Percentiles rank a stretch among this genome's conserved stretches.
These are phyloP conservation scores for Sugiyamaella mastotermitis DNA, from an alignment of 805 yeast species.

Conservation along the genomic window DNA sequence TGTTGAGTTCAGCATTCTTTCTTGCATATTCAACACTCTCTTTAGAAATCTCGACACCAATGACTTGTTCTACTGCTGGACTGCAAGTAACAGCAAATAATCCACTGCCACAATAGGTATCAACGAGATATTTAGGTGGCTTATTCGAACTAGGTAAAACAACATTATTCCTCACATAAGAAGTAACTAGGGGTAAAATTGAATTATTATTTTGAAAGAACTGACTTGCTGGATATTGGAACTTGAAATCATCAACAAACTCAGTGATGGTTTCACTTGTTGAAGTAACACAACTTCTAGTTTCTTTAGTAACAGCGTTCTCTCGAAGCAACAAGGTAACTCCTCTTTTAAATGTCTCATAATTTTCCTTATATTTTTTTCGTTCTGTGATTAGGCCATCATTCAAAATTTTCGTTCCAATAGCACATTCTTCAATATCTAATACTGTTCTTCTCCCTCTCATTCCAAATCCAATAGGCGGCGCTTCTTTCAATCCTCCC, in stretches of 20 bases:
- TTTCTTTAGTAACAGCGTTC: constrained; percentile 41
- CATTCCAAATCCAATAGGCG: constrained; percentile 84
- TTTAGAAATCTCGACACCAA: constrained; percentile 92
- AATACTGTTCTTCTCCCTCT: constrained; percentile 65
- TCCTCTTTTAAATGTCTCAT: constrained; percentile 57
- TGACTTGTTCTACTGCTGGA: constrained; percentile 69
- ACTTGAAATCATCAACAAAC: constrained; percentile 55
- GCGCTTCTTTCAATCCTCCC: constrained; percentile 34
- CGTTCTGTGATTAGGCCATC: constrained; percentile 70
- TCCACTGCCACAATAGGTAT: constrained; percentile 96
- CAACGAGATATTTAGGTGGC: constrained; percentile 66
- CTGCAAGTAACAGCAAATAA: constrained; percentile 85
- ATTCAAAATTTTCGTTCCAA: constrained; percentile 79
- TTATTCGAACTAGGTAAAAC: constrained; percentile 35
- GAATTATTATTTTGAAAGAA: constrained; percentile 95
- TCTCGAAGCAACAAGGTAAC: constrained; percentile 86
- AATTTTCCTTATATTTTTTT: constrained; percentile 42
- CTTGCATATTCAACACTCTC: constrained; percentile 87
- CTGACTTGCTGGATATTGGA: constrained; percentile 89
- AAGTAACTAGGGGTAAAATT: constrained; percentile 76
- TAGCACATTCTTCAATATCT: constrained; percentile 90
- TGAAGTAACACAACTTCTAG: constrained; percentile 58
- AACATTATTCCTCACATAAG: constrained; percentile 71
- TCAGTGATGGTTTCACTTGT: constrained; percentile 76
- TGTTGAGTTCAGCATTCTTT: constrained; percentile 69